Conservation (phyloP, 1,139 yeast species). For the Suhomyces choctaworum region DNA sequence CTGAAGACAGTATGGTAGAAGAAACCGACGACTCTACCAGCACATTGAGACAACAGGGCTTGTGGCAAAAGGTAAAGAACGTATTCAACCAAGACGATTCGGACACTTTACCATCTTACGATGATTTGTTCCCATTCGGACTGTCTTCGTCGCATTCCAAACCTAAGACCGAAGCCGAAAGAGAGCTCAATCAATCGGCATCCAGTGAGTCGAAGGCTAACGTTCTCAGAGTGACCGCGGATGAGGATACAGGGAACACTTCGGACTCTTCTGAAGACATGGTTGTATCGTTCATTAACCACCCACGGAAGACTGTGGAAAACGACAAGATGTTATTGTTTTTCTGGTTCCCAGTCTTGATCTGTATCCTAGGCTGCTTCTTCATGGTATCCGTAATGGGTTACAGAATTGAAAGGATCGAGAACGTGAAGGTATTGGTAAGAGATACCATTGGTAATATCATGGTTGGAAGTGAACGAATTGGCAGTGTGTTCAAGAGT, state of each 20-base stretch:
- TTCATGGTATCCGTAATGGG: conserved; percentile 55
- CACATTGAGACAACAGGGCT: conserved; percentile 24
- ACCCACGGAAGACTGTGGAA: conserved; percentile 62
- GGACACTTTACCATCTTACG: conserved; percentile 67
- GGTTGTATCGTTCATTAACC: conserved; percentile 56
- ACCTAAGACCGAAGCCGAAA: conserved; percentile 40
- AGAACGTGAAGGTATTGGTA: conserved; percentile 45
- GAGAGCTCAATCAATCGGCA: conserved; percentile 27
- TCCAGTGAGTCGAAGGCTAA: conserved; percentile 7
- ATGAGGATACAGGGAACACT: conserved; percentile 32
- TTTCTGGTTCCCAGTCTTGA: conserved; percentile 80
- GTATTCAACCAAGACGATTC: conserved; percentile 52
- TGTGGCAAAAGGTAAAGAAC: conserved; percentile 65
- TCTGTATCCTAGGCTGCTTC: conserved; percentile 53
- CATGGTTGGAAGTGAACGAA: conserved; percentile 69
- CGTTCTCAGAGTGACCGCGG: conserved; percentile 12
- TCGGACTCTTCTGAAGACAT: conserved; percentile 56
- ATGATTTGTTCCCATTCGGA: conserved; percentile 77
- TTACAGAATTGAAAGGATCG: conserved; percentile 41
- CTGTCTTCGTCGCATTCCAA: conserved; percentile 31
- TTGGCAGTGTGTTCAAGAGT: conserved; percentile 52
- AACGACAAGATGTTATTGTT: conserved; percentile 85
- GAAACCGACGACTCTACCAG: conserved; percentile 11
- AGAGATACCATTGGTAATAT: conserved; percentile 59
- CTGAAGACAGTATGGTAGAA: conserved; percentile 4